Conservation (phyloP, 169 alveolate species). For the Hepatocystis sp. region DNA sequence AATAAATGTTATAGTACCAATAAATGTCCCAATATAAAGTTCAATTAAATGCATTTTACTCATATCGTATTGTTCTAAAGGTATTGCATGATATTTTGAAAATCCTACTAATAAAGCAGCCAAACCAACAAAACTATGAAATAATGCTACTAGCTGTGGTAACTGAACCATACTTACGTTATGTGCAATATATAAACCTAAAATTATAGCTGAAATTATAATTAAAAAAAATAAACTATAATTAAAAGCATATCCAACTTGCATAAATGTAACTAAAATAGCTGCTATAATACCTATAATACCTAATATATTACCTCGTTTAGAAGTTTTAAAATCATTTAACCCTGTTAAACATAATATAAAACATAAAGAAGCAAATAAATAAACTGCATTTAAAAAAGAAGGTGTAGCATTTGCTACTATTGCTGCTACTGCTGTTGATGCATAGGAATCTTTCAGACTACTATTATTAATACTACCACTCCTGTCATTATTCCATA, state of each 20-base stretch:
- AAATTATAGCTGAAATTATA: constrained; percentile 73
- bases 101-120: constrained; percentile 94
- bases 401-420: constrained; percentile 24
- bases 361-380: constrained; percentile 77
- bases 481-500: constrained; percentile 22
- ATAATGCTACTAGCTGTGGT: constrained; percentile 95
- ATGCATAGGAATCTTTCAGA: no score
- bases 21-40: constrained; percentile 88
- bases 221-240: constrained; percentile 77
- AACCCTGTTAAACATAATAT: constrained; percentile 88
- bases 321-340: constrained; percentile 87
- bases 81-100: constrained; percentile 81
- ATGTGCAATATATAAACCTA: constrained; percentile 80
- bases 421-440: not conserved
- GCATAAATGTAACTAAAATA: constrained; percentile 84
- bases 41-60: constrained; percentile 80
- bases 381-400: constrained; percentile 73
- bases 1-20: constrained; percentile 94
- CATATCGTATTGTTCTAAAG: constrained; percentile 55
- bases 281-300: constrained; percentile 89
- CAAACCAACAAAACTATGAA: constrained; percentile 96
- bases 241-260: constrained; percentile 74
- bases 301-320: constrained; percentile 90
- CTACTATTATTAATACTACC: no score
- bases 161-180: constrained; percentile 89